Conservation (phyloP, 345 rosid species). For the Arabis hirsuta region DNA sequence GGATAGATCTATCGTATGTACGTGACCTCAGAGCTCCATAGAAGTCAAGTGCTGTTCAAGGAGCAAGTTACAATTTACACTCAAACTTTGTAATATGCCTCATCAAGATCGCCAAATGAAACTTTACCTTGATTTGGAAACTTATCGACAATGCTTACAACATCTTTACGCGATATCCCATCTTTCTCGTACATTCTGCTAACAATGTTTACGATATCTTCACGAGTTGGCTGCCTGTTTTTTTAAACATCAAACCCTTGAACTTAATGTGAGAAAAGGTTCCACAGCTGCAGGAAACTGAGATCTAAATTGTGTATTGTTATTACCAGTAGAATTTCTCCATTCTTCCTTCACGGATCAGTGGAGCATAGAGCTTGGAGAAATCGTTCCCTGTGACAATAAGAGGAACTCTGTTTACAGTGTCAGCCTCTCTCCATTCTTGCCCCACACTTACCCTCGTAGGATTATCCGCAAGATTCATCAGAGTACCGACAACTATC, state of each 20-base stretch:
- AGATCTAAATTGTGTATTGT: background rate
- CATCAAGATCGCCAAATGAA: background rate
- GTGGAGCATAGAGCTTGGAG: constrained; percentile 86
- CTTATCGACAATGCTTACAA: constrained; percentile 62
- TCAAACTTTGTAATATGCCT: background rate
- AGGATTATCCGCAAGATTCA: constrained; percentile 93
- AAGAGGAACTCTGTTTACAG: constrained; percentile 82
- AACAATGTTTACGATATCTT: constrained; percentile 86
- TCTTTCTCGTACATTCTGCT: constrained; percentile 88
- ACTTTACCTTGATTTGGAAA: constrained; percentile 89
- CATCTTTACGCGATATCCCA: constrained; percentile 71
- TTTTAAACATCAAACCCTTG: constrained; percentile 29
- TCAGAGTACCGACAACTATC: constrained; percentile 87
- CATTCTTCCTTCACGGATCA: constrained; percentile 99
- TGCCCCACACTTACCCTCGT: constrained; percentile 96
- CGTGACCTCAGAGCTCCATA: constrained; percentile 94
- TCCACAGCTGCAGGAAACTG: background rate
- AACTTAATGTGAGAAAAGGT: constrained; percentile 19
- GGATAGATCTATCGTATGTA: constrained; percentile 85
- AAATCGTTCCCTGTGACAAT: constrained; percentile 93
- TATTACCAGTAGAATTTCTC: constrained; percentile 90
- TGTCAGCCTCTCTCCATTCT: constrained; percentile 88
- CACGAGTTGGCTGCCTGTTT: constrained; percentile 88
- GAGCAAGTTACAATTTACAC: constrained; percentile 3
- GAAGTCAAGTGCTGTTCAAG: constrained; percentile 79